Conservation (phyloP, 2,329 filamentous ascomycete genomes). For the Diplocarpon mali region DNA sequence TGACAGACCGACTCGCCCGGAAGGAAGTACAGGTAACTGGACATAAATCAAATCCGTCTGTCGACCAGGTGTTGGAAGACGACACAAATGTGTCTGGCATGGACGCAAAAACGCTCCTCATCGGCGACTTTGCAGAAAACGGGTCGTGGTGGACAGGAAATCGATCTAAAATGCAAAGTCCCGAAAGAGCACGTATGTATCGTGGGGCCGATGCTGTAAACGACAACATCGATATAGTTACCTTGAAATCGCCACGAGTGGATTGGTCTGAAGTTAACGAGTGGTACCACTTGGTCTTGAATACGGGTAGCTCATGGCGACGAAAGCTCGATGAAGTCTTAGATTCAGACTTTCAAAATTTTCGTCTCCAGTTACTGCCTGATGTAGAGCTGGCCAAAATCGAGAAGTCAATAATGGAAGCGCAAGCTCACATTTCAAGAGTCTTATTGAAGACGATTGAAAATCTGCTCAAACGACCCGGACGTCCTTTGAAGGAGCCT, state of each 20-base stretch:
- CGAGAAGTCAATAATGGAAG: constrained; percentile 43
- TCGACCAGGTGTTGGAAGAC: not conserved
- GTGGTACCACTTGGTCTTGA: constrained; percentile 64
- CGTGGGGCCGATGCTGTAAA: constrained; percentile 12
- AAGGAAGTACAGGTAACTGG: constrained; percentile 36
- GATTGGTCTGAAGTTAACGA: constrained; percentile 61
- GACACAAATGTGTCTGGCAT: constrained; percentile 37
- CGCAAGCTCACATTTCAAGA: constrained; percentile 58
- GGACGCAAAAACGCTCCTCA: constrained; percentile 62
- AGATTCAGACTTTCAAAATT: constrained; percentile 19
- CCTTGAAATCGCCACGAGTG: constrained; percentile 53
- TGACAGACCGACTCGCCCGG: constrained; percentile 25
- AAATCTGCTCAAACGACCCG: constrained; percentile 67
- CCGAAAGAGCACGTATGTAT: constrained; percentile 26
- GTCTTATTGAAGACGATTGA: constrained; percentile 70
- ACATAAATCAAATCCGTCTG: constrained; percentile 5
- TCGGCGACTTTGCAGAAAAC: constrained; percentile 72
- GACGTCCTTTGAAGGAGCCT: constrained; percentile 54
- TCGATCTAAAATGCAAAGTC: constrained; percentile 30
- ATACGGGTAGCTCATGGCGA: constrained; percentile 58
- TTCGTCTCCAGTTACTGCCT: constrained; percentile 15
- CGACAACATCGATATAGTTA: constrained; percentile 33
- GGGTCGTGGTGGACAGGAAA: constrained; percentile 71
- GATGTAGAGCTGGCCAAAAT: constrained; percentile 30
- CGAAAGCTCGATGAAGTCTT: constrained; percentile 45